Base-by-base conservation (phyloP, 2,329 filamentous ascomycete species). In the Neofusicoccum sp. region DNA sequence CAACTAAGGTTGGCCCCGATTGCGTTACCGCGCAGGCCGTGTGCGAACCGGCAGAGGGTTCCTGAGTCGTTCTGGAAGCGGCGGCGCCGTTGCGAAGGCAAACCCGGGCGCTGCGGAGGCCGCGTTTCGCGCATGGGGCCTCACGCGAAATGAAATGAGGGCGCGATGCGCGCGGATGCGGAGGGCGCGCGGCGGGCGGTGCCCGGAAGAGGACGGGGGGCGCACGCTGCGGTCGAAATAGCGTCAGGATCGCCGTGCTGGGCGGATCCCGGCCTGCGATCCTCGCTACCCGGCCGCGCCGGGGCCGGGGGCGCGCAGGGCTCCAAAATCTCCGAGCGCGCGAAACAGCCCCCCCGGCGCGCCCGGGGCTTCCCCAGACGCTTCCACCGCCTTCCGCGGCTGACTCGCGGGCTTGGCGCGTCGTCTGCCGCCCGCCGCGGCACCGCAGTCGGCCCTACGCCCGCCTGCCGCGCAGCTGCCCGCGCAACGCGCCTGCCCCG, bases 11-110 rank as follows among this genome's bases (percentile, higher is more conserved):
- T 54, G 49, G 34, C 49, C 49, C 49, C 49, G 34, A 38, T 38
- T 38, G 34, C 34, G 34, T 14, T 38, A 14, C 34, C 34, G 34
- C 34, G 34, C 14, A 14, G 34, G 34, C 34, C 7, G 14, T 38
- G 41, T 24, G 41, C 41, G 26, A 44, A 44, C 41, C 7, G 34
- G 14, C 34, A 8, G 7, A 8, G 45, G 45, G 28, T 34, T 49
- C 28, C 31, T 49, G 26, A 45, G 26, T 57, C 49, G 49, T 54
- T 54, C 36, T 54, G 49, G 49, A 41, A 54, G 28, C 24, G 53
- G 16, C 16, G 7, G 51, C 53, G 53, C 53, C 53, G 53, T 57
- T 57, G 53, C 40, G 53, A 36, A 33, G 33, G 53, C 40, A 54
- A 28, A 11, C 36, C 9, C 24, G 20, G 24, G 26, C 14, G 26